Percentiles rank a stretch among this genome's conserved stretches.
Evolutionary conservation across 768 basidiomycete genomes (phyloP).

Genomic region (Leucosporidium yakuticum): DNA sequence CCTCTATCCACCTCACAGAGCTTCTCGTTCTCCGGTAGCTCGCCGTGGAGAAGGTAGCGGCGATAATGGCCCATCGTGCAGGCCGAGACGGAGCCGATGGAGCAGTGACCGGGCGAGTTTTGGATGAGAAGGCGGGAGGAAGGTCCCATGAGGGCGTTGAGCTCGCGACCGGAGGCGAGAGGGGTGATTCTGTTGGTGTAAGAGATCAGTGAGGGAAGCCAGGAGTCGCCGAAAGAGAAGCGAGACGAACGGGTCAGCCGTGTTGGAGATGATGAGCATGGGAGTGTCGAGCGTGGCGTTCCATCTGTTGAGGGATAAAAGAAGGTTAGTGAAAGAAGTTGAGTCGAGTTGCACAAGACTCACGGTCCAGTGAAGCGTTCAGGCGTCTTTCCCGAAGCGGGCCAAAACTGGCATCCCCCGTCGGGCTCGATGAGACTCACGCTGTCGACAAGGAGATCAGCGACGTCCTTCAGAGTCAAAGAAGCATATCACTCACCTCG

Average conservation of each 20-base stretch:
- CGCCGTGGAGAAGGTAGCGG: constrained; percentile 29
- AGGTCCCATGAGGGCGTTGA: constrained; percentile 1
- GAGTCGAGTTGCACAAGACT: neutral
- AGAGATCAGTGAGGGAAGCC: neutral
- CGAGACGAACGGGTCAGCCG: constrained; percentile 2
- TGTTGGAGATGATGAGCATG: constrained; percentile 7
- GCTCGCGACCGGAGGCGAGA: constrained; percentile 2
- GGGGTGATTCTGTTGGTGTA: neutral
- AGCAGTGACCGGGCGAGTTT: constrained; percentile 7
- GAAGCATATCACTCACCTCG: neutral
- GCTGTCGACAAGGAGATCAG: neutral
- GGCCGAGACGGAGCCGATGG: neutral
- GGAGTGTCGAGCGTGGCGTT: neutral
- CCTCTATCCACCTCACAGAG: neutral
- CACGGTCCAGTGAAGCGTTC: constrained; percentile 5
- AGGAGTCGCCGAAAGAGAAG: neutral
- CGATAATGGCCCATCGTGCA: constrained; percentile 22
- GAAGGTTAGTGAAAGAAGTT: too few species aligned
- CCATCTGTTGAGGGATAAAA: neutral
- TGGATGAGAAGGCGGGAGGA: constrained; percentile 5
- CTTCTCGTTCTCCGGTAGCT: neutral
- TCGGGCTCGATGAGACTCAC: constrained; percentile 2
- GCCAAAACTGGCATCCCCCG: constrained; percentile 4
- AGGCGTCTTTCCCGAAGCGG: neutral
- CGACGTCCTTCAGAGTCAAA: neutral